Evolutionary conservation across 306 rosid species (phyloP).

Genomic region (Quillaja saponaria): DNA sequence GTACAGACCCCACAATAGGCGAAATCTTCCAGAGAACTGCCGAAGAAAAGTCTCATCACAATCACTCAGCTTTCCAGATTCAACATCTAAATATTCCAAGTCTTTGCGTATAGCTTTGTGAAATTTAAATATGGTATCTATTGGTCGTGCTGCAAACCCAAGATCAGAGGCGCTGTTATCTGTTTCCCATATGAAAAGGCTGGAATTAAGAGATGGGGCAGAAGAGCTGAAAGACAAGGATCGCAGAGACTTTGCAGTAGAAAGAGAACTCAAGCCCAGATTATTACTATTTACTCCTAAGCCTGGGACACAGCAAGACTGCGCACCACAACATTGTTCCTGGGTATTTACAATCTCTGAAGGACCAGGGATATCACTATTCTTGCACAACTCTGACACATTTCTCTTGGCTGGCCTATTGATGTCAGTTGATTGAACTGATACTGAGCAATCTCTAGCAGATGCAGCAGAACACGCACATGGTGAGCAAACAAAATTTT

Average conservation of each 20-base stretch:
- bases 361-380: constrained; percentile 39
- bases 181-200: constrained; percentile 93
- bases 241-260: constrained; percentile 80
- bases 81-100: constrained; percentile 93
- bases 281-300: constrained; percentile 86
- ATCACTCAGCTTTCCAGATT: constrained; percentile 93
- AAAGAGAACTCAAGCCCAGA: constrained; percentile 77
- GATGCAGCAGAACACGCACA: constrained; percentile 61
- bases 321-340: constrained; percentile 58
- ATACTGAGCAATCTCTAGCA: constrained; percentile 51
- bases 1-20: constrained; percentile 95
- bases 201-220: constrained; percentile 91
- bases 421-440: constrained; percentile 50
- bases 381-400: constrained; percentile 41
- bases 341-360: constrained; percentile 48
- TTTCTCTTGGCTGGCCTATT: constrained; percentile 63
- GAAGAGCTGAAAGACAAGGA: constrained; percentile 76
- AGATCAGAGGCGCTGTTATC: constrained; percentile 62
- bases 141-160: constrained; percentile 83
- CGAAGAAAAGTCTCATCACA: constrained; percentile 72
- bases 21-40: constrained; percentile 91
- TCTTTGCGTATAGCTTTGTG: constrained; percentile 98
- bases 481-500: constrained; percentile 45
- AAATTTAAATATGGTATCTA: constrained; percentile 96
- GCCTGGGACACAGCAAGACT: constrained; percentile 86